Base-by-base conservation (phyloP, 2,329 filamentous ascomycete species). In the Pseudogymnoascus sp. region DNA sequence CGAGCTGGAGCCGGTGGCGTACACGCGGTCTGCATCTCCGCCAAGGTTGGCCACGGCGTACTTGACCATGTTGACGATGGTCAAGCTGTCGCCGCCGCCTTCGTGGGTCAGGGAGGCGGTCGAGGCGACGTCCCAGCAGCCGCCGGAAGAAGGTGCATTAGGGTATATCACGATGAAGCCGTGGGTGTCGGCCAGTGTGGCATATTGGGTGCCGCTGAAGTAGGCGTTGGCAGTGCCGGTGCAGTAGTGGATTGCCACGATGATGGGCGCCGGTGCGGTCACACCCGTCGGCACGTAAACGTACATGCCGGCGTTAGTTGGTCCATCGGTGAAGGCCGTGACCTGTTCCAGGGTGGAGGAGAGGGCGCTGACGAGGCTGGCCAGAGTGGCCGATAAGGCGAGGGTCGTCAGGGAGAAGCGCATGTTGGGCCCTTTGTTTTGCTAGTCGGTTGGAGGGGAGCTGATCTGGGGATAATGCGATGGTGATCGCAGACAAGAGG, bases 111-210 rank as follows among this genome's bases (percentile, higher is more conserved):
- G 76, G 0, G 83, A 77, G 31, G 75, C 73, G 31, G 73, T 75
- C 22, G 79, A 81, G 14, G 79, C 79, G 2, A 86, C 84, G 65
- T 87, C 84, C 82, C 83, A 87, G 75, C 84, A 87, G 66, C 73
- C 74, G 11, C 75, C 82, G n/a, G 72, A 72, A 67, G 82, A 79
- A 0, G 81, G 81, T 2, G 78, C 79, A 66, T 78, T 76, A 0
- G 83, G 82, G 72, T 83, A 87, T 69, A 87, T 82, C 65, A 82
- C 78, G 61, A 88, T 84, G 72, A 82, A 86, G 41, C 83, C 84
- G 63, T 84, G 76, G 46, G 75, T 69, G 64, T 81, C 79, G 4
- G 84, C 81, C 7, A 84, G 74, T 1, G 76, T 73, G 28, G 80
- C 46, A n/a, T 56, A 56, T 33, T 56, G 65, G 12, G 73, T 72